Evolutionary conservation across 345 rosid species (phyloP).

Genomic region (Lepidium aucheri): DNA sequence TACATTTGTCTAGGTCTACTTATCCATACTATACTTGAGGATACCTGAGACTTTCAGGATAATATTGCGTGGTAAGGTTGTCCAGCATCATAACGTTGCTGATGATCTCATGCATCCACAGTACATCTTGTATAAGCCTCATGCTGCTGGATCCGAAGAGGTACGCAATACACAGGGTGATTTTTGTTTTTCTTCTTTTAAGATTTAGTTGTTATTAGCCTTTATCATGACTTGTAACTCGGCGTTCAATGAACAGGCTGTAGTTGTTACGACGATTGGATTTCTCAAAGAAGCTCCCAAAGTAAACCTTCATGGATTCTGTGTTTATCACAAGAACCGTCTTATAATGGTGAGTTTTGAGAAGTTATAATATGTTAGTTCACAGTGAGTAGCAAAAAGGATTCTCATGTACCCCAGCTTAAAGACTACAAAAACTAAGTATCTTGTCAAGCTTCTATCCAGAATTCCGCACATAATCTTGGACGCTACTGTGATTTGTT

Average conservation of each 20-base stretch:
- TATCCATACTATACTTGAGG: constrained; percentile 80
- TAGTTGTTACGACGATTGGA: constrained; percentile 77
- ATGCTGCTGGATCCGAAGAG: constrained; percentile 54
- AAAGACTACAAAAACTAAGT: neutral
- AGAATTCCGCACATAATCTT: neutral
- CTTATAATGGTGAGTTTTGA: constrained; percentile 55
- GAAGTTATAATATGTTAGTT: neutral
- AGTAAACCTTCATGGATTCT: constrained; percentile 68
- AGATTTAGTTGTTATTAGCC: neutral
- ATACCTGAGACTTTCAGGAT: constrained; percentile 65
- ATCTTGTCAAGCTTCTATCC: neutral
- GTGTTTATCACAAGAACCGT: constrained; percentile 88
- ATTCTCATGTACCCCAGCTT: neutral
- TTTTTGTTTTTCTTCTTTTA: constrained; percentile 9
- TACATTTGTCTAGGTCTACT: constrained; percentile 47
- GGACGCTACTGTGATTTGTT: neutral
- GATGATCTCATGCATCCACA: constrained; percentile 74
- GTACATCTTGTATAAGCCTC: constrained; percentile 83
- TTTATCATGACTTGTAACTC: neutral
- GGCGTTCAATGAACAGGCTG: constrained; percentile 43
- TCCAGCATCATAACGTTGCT: constrained; percentile 78
- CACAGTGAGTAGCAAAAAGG: neutral
- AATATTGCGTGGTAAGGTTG: constrained; percentile 59
- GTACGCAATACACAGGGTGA: constrained; percentile 24
- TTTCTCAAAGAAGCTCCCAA: constrained; percentile 90